A percentile compares a stretch with the other conserved stretches of the same genome.
phyloP scores from a whole-genome alignment of 176 grass and related monocot genomes.

The Triticum urartu region DNA sequence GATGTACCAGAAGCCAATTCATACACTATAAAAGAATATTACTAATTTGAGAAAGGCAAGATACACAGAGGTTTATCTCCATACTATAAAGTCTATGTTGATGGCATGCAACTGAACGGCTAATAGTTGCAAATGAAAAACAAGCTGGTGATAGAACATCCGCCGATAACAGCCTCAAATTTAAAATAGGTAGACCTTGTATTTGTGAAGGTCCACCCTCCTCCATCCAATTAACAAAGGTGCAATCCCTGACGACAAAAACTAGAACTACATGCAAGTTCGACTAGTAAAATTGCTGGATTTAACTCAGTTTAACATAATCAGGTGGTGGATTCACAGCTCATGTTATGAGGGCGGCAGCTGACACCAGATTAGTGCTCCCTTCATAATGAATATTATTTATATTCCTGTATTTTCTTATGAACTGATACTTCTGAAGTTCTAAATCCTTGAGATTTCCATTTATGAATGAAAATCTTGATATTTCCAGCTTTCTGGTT shows the following conservation, averaged over 20 bases:
- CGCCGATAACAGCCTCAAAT: not conserved
- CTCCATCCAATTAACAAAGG: not conserved
- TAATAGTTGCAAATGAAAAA: not conserved
- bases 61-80: not conserved
- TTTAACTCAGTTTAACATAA: not conserved
- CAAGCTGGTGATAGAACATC: not conserved
- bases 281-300: not conserved
- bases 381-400: too few species aligned
- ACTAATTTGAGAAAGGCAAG: not conserved
- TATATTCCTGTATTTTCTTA: not conserved
- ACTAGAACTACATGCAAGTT: not conserved
- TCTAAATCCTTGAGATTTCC: not conserved
- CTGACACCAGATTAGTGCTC: not conserved
- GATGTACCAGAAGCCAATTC: not conserved
- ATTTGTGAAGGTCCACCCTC: not conserved
- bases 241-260: not conserved
- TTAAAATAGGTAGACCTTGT: not conserved
- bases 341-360: not conserved
- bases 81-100: not conserved
- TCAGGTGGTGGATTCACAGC: not conserved
- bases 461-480: not conserved
- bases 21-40: not conserved
- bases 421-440: not conserved
- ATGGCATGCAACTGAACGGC: not conserved
- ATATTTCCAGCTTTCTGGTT: not conserved